phyloP scores from a whole-genome alignment of 2,329 filamentous ascomycete species.

The Trichoderma aggressivum region DNA sequence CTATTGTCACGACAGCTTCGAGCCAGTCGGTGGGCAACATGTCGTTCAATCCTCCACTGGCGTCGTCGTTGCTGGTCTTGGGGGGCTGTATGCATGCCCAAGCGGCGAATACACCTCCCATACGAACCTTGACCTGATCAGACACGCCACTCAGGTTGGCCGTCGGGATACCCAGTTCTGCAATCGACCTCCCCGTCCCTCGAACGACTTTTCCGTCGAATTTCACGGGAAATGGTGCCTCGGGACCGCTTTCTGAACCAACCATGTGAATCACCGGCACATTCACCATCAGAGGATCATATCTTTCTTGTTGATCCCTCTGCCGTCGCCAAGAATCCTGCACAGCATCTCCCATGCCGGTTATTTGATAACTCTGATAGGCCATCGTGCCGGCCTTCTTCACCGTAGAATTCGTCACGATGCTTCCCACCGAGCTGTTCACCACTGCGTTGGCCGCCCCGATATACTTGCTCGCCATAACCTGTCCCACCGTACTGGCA shows the following conservation, averaged over 20 bases:
- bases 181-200: conserved; percentile 41
- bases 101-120: conserved; percentile 62
- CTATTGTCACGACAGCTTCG: conserved; percentile 56
- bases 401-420: conserved; percentile 30
- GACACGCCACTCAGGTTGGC: conserved; percentile 53
- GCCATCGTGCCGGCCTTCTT: conserved; percentile 42
- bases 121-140: conserved; percentile 49
- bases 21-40: conserved; percentile 49
- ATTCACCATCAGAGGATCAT: conserved; percentile 35
- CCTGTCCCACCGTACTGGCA: conserved; percentile 47
- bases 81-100: conserved; percentile 50
- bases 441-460: conserved; percentile 39
- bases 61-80: conserved; percentile 17
- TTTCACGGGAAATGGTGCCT: conserved; percentile 50
- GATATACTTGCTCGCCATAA: conserved; percentile 43
- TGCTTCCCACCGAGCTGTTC: conserved; percentile 38
- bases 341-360: conserved; percentile 28
- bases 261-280: conserved; percentile 36
- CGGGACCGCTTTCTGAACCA: conserved; percentile 50
- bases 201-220: conserved; percentile 47
- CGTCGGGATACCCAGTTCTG: conserved; percentile 48
- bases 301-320: conserved; percentile 30
- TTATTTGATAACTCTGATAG: conserved; percentile 35
- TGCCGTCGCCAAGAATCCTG: conserved; percentile 36
- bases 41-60: conserved; percentile 27